Conservation (phyloP, 139 green algal species). For the Volvox africanus region DNA sequence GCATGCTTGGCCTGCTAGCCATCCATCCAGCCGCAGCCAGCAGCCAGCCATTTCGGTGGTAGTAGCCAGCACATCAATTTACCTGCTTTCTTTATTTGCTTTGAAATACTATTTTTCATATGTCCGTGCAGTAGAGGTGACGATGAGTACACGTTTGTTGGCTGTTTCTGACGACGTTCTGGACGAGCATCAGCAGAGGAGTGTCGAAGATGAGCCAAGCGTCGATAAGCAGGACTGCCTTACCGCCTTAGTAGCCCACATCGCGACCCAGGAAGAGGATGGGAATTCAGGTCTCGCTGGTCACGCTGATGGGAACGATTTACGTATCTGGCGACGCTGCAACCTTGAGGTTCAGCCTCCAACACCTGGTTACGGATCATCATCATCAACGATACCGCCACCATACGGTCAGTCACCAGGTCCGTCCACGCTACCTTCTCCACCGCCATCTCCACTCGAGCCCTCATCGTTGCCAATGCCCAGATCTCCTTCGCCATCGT, state of each 20-base stretch:
- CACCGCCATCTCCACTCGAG: neutral
- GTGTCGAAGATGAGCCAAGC: no score
- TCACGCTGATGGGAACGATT: neutral
- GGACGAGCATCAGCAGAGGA: no score
- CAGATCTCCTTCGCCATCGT: neutral
- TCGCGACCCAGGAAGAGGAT: neutral
- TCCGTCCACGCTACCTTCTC: neutral
- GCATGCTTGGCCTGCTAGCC: no score
- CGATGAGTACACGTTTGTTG: no score
- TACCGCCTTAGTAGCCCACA: neutral
- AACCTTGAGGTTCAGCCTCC: neutral
- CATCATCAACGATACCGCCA: neutral
- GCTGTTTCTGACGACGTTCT: no score
- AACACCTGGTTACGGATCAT: neutral
- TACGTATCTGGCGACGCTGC: neutral
- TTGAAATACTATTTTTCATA: no score
- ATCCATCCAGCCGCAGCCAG: no score
- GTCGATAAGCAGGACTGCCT: neutral
- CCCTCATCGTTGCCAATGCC: neutral
- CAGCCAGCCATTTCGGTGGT: no score
- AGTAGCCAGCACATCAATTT: no score
- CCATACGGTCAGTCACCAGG: neutral
- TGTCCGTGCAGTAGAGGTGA: no score
- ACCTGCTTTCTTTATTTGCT: no score
- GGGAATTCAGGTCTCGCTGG: neutral